Percentiles rank a stretch among this genome's conserved stretches.
These are phyloP conservation scores for Aspergillus coremiiformis DNA, from an alignment of 495 filamentous ascomycete species.

Conservation along the genomic window DNA sequence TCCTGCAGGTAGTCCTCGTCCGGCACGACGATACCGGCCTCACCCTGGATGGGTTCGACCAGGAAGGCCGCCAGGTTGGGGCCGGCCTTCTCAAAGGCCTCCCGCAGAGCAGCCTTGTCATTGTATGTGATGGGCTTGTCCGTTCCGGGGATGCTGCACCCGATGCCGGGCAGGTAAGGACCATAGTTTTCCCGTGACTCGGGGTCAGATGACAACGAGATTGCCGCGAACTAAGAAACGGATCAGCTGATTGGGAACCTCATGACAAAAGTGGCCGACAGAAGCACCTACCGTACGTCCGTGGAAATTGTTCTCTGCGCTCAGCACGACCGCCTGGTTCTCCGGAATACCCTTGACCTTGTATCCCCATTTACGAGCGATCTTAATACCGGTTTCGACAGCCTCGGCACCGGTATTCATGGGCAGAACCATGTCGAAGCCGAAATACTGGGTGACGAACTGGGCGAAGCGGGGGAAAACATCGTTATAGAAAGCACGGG, in stretches of 20 bases:
- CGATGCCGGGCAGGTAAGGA: constrained; percentile 84
- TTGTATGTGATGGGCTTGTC: constrained; percentile 77
- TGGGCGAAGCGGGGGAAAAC: constrained; percentile 95
- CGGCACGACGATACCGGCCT: constrained; percentile 94
- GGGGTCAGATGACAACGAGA: constrained; percentile 89
- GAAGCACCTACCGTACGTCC: constrained; percentile 70
- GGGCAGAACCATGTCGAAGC: constrained; percentile 97
- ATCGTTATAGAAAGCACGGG: constrained; percentile 96
- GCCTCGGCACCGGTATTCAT: constrained; percentile 99
- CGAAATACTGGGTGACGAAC: constrained; percentile 80
- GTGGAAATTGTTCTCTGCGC: constrained; percentile 89
- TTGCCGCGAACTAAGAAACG: constrained; percentile 72
- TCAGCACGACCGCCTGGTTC: constrained; percentile 77
- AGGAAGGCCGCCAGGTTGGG: constrained; percentile 86
- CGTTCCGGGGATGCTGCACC: constrained; percentile 69
- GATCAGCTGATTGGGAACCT: not conserved
- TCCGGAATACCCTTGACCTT: constrained; percentile 87
- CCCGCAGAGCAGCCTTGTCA: constrained; percentile 70
- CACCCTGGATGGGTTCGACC: constrained; percentile 95
- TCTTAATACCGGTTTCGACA: constrained; percentile 97
- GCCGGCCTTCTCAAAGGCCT: constrained; percentile 72
- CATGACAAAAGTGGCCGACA: not conserved
- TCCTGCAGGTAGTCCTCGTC: constrained; percentile 79
- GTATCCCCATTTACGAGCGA: constrained; percentile 98
- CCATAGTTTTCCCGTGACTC: constrained; percentile 97